Base-by-base conservation (phyloP, 495 filamentous ascomycete species). In the Hypoxylon fragiforme region DNA sequence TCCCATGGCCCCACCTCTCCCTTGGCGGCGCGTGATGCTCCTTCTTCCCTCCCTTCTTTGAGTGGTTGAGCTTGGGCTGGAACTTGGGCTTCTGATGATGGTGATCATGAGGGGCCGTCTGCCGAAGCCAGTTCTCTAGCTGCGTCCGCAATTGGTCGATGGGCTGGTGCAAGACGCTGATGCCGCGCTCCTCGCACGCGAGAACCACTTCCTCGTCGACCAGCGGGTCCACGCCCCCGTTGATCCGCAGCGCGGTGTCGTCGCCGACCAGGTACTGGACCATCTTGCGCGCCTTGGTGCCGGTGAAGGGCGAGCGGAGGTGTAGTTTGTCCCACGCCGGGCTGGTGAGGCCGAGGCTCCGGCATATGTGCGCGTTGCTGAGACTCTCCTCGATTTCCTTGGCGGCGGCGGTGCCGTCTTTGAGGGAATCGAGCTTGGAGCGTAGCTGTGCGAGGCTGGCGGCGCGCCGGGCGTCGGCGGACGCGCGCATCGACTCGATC, bases 401-500 rank as follows among this genome's bases (percentile, higher is more conserved):
- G n/a, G n/a, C n/a, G n/a, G n/a, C n/a, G n/a, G n/a, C n/a, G n/a
- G n/a, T n/a, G n/a, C n/a, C n/a, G n/a, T n/a, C n/a, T n/a, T n/a
- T n/a, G n/a, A n/a, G n/a, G n/a, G n/a, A n/a, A n/a, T n/a, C n/a
- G n/a, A n/a, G n/a, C n/a, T n/a, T n/a, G n/a, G n/a, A n/a, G n/a
- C n/a, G n/a, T n/a, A n/a, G n/a, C n/a, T n/a, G n/a, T n/a, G n/a
- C n/a, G n/a, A 81, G 80, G 7, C 73, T 73, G 0, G 60, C 55
- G 5, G 34, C 45, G 13, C 83, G 65, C n/a, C 79, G 62, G 37
- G 71, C 68, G 48, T 86, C 78, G 3, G 70, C 65, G 41, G 73
- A 69, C 30, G 63, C 52, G 20, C 82, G 70, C 30, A 88, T 77
- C n/a, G 77, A 75, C 11, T 73, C 71, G 0, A 87, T 62, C 70